Base-by-base conservation (phyloP, 805 yeast genomes). In the Candida wancherniae region DNA sequence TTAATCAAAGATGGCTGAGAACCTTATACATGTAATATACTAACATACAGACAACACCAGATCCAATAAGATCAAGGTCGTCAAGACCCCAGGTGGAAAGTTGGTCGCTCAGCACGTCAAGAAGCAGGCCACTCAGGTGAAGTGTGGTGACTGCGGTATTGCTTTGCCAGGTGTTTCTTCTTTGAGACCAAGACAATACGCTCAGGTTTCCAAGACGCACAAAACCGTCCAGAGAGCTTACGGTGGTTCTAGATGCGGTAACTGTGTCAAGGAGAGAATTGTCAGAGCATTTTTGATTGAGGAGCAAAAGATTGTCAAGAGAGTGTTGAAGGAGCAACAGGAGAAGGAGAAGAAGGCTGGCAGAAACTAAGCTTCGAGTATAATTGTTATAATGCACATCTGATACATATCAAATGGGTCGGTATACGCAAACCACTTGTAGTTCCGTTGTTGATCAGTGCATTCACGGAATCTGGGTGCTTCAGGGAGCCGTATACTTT, bases 71-170 rank as follows among this genome's bases (percentile, higher is more conserved):
- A 90, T 92, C 79, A 90, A 84, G 88, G 94, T 90, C 73, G 95
- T 90, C 61, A 92, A 90, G 85, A 92, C 99, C 74, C 98, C 99
- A 73, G 99, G 99, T 80, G 97, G 97, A 68, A 83, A 82, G 73
- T 81, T 92, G 73, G 81, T 87, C 67, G 95, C 95, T 66, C 96
- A 88, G 73, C 98, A 92, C 77, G 76, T 86, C 64, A 85, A 85
- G 83, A 87, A 87, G 80, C 63, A 63, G 55, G 95, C 86, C 60
- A 67, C 94, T 60, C 79, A 85, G 74, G 82, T 81, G 64, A 81
- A 79, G 68, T 81, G 88, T 76, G 88, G 88, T 77, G 88, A 81
- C 77, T 77, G 84, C 71, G 88, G 88, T 67, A 57, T 57, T 42
- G 79, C 81, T 58, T 77, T 85, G 57, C 77, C 85, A 51, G 95